A percentile compares a stretch with the other conserved stretches of the same genome.
Conservation (phyloP, 2,329 filamentous ascomycete species). For the Phaeosphaeriaceae sp. region DNA sequence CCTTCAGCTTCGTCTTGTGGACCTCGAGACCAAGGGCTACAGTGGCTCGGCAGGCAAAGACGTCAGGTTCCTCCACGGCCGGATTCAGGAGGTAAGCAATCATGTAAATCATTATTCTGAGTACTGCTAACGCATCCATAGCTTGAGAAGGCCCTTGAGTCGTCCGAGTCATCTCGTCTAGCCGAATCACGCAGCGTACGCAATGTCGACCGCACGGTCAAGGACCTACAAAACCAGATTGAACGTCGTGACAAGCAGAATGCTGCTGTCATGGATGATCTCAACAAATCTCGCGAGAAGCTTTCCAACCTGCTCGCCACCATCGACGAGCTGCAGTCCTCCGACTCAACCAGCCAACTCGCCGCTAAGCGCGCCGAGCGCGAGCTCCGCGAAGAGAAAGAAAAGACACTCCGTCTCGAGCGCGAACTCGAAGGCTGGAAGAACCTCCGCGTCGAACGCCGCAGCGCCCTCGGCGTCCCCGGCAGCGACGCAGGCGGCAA, state of each 20-base stretch:
- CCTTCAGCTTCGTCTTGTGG: conserved; percentile 85
- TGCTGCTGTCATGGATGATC: conserved; percentile 79
- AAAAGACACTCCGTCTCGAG: conserved; percentile 82
- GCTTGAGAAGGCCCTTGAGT: conserved; percentile 87
- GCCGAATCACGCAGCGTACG: conserved; percentile 87
- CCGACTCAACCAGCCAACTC: conserved; percentile 82
- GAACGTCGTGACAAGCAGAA: conserved; percentile 93
- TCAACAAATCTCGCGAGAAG: conserved; percentile 86
- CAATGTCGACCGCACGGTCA: conserved; percentile 91
- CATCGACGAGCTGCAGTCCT: conserved; percentile 92
- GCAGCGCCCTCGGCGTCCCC: conserved; percentile 44
- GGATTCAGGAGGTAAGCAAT: conserved; percentile 85
- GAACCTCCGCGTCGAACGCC: conserved; percentile 68
- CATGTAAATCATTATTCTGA: neutral
- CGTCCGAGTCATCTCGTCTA: conserved; percentile 78
- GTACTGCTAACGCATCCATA: conserved; percentile 49
- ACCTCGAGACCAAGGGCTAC: conserved; percentile 96
- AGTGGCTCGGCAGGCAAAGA: conserved; percentile 87
- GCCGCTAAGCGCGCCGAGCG: conserved; percentile 84
- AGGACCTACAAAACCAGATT: conserved; percentile 90
- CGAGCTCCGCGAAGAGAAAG: conserved; percentile 86
- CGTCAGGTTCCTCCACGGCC: conserved; percentile 90
- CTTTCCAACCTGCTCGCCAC: conserved; percentile 86
- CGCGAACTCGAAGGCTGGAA: conserved; percentile 87
- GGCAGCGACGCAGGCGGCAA: conserved; percentile 50